phyloP scores from a whole-genome alignment of 331 rosid species.

The Prunus yedoensis region DNA sequence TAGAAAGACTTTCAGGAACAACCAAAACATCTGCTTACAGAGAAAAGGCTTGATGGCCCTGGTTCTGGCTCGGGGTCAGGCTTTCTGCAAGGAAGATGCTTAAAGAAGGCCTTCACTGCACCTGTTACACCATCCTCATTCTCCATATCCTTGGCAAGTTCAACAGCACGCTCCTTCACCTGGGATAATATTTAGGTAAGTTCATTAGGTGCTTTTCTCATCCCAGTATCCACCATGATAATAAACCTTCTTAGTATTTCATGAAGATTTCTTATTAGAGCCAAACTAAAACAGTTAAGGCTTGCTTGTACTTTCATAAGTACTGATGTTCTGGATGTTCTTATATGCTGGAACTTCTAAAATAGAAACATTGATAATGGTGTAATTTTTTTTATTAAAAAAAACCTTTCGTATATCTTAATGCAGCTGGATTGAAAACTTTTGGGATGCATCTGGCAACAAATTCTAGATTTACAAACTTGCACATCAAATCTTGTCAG shows the following conservation, averaged over 20 bases:
- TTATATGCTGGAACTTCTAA: background rate
- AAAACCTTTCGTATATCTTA: background rate
- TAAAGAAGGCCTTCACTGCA: constrained; percentile 96
- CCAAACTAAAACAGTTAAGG: background rate
- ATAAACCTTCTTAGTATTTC: background rate
- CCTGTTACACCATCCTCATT: constrained; percentile 94
- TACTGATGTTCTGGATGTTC: background rate
- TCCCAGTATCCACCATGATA: background rate
- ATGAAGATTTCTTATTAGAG: background rate
- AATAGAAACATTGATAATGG: background rate
- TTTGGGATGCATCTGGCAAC: constrained; percentile 1
- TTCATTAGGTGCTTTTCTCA: constrained; percentile 1
- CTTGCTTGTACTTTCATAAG: background rate
- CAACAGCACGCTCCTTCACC: constrained; percentile 80
- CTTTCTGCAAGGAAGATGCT: constrained; percentile 69
- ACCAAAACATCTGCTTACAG: constrained; percentile 72
- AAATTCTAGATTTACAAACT: background rate
- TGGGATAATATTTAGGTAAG: constrained; percentile 29
- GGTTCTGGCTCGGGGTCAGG: constrained; percentile 49
- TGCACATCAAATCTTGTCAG: background rate
- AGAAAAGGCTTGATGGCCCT: constrained; percentile 46
- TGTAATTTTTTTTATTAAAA: background rate
- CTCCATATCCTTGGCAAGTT: constrained; percentile 90
- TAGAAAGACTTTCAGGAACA: constrained; percentile 49
- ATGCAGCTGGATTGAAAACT: background rate